Percentiles rank a stretch among this genome's conserved stretches.
phyloP scores from a whole-genome alignment of 805 yeast genomes.

The Candida tallmaniae region DNA sequence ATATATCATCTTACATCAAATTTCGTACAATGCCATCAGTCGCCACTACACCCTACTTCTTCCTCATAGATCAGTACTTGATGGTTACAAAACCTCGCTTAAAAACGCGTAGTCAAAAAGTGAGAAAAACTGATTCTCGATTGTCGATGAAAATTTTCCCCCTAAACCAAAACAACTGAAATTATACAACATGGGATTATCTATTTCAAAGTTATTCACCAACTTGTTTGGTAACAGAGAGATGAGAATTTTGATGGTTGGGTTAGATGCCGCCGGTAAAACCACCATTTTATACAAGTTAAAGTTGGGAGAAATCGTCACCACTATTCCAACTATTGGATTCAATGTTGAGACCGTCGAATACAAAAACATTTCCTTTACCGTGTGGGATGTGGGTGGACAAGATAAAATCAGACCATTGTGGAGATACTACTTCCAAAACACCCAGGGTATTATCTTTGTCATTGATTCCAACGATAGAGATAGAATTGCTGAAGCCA shows the following conservation, averaged over 20 bases:
- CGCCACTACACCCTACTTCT: no score
- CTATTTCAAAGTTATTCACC: slow-evolving; percentile 87
- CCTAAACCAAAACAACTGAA: slow-evolving; percentile 16
- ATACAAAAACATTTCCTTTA: slow-evolving; percentile 93
- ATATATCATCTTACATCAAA: no score
- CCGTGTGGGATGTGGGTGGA: slow-evolving; percentile 99
- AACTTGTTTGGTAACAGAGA: slow-evolving; percentile 97
- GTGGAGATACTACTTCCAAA: slow-evolving; percentile 99
- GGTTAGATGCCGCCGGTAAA: slow-evolving; percentile 98
- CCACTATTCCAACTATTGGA: slow-evolving; percentile 95
- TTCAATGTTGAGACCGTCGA: slow-evolving; percentile 97
- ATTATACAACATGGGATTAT: slow-evolving; percentile 70
- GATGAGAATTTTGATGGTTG: slow-evolving; percentile 97
- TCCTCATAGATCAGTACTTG: no score
- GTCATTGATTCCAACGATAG: slow-evolving; percentile 98
- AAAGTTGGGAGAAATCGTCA: slow-evolving; percentile 92
- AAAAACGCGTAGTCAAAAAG: no score
- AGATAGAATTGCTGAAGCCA: slow-evolving; percentile 96
- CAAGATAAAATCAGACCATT: slow-evolving; percentile 98
- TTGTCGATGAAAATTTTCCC: slow-evolving; percentile 8
- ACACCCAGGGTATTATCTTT: slow-evolving; percentile 97
- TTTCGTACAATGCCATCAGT: no score
- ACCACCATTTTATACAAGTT: slow-evolving; percentile 93
- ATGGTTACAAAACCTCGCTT: no score
- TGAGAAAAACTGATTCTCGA: neutral